Conservation (phyloP, 306 rosid genomes). For the Castanospermum australe region DNA sequence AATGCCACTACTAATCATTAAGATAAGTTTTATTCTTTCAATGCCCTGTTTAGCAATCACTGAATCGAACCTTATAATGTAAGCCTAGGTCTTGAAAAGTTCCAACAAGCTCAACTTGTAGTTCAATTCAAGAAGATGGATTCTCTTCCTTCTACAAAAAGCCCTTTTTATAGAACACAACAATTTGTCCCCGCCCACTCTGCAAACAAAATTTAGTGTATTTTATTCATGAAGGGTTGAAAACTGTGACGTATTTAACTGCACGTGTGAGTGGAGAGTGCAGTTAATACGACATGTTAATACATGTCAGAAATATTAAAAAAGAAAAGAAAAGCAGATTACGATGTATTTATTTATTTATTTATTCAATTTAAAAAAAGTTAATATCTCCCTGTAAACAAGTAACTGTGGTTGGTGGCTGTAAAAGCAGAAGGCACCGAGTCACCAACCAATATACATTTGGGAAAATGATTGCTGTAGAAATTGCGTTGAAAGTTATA, state of each 20-base stretch:
- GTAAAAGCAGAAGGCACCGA: neutral
- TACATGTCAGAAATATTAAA: neutral
- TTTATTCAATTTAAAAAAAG: neutral
- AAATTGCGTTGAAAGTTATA: no score
- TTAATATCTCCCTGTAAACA: neutral
- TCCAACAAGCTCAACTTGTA: constrained; percentile 20
- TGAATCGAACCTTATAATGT: constrained; percentile 13
- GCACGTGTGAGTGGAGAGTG: constrained; percentile 43
- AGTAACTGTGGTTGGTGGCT: neutral
- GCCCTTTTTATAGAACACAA: neutral
- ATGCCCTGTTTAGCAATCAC: constrained; percentile 33
- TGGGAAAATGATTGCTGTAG: neutral
- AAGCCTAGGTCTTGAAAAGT: constrained; percentile 22
- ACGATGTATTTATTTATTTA: neutral
- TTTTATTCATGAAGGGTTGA: neutral
- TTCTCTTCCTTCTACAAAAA: constrained; percentile 12
- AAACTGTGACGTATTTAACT: constrained; percentile 4
- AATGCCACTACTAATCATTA: neutral
- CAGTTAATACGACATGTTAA: neutral
- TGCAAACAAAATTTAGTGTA: neutral
- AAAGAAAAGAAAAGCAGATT: neutral
- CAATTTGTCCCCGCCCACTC: constrained; percentile 26
- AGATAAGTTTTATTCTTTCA: constrained; percentile 24
- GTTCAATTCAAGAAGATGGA: constrained; percentile 32
- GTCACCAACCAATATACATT: no score